Conservation (phyloP, 306 rosid species). For the Coriaria nepalensis region DNA sequence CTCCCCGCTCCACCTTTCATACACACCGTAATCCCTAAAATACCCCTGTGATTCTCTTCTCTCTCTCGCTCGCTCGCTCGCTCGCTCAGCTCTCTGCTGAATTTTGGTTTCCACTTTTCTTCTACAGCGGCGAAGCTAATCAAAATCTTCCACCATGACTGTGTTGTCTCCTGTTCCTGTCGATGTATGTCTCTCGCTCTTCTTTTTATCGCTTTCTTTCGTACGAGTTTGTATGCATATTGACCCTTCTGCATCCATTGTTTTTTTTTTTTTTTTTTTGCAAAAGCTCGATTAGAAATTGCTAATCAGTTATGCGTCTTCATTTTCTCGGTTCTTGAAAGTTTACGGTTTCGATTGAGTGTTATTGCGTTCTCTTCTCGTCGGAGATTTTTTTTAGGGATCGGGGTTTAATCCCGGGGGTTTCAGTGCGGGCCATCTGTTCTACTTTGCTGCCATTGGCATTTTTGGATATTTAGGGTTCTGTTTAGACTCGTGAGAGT, state of each 20-base stretch:
- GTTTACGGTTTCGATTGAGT: slow-evolving; percentile 12
- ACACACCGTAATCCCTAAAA: no score
- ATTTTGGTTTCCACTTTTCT: no score
- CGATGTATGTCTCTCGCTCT: slow-evolving; percentile 41
- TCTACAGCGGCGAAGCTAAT: no score
- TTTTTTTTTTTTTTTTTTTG: slow-evolving; percentile 9
- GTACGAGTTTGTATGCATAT: not conserved
- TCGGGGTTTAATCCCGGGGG: slow-evolving; percentile 21
- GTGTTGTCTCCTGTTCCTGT: slow-evolving; percentile 66
- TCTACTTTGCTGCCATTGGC: slow-evolving; percentile 12
- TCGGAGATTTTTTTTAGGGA: slow-evolving; percentile 29
- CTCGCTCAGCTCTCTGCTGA: no score
- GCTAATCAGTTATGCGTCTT: no score
- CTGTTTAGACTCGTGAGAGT: slow-evolving; percentile 16
- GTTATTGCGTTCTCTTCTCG: slow-evolving; percentile 8
- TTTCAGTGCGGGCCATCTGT: slow-evolving; percentile 22
- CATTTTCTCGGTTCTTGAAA: no score
- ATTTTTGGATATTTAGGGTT: slow-evolving; percentile 26
- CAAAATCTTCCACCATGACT: slow-evolving; percentile 30
- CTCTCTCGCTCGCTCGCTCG: no score
- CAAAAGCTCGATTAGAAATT: not conserved
- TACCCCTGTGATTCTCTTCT: no score
- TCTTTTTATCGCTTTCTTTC: slow-evolving; percentile 10
- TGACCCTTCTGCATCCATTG: not conserved
- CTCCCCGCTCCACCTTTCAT: no score